A percentile compares a stretch with the other conserved stretches of the same genome.
phyloP scores from a whole-genome alignment of 2,329 filamentous ascomycete genomes.

The Neospermospora avenae region DNA sequence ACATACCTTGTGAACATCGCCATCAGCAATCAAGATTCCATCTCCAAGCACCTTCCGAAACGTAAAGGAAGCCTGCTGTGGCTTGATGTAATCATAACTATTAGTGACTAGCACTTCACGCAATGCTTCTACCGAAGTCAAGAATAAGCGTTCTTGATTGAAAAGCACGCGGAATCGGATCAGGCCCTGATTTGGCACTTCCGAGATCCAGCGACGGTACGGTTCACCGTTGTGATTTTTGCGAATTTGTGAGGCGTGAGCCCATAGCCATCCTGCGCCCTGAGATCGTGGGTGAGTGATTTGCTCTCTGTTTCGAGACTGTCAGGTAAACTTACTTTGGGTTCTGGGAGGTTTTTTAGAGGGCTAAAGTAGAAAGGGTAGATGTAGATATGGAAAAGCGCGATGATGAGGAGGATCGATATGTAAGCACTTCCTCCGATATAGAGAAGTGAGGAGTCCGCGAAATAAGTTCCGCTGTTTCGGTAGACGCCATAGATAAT shows the following conservation, averaged over 20 bases:
- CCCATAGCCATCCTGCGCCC: not conserved
- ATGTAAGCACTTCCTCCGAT: not conserved
- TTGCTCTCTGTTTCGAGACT: not conserved
- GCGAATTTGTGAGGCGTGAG: not conserved
- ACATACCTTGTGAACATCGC: conserved; percentile 73
- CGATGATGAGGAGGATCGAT: not conserved
- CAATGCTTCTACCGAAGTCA: conserved; percentile 59
- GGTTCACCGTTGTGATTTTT: not conserved
- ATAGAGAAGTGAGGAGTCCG: not conserved
- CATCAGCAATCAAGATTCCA: conserved; percentile 76
- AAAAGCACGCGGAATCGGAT: conserved; percentile 62
- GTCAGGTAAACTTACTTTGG: not conserved
- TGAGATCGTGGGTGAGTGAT: not conserved
- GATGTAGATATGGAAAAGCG: not conserved
- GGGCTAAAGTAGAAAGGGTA: conserved; percentile 4
- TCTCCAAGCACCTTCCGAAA: conserved; percentile 63
- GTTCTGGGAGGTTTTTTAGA: not conserved
- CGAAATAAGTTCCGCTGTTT: not conserved
- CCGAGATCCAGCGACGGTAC: not conserved
- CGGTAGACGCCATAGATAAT: not conserved
- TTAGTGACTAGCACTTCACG: conserved; percentile 67
- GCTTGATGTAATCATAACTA: conserved; percentile 68
- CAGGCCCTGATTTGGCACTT: conserved; percentile 58
- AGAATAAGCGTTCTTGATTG: conserved; percentile 60
- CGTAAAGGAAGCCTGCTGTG: conserved; percentile 35